A percentile compares a stretch with the other conserved stretches of the same genome.
Conservation (phyloP, 2,329 filamentous ascomycete genomes). For the Xylariaceae sp. region DNA sequence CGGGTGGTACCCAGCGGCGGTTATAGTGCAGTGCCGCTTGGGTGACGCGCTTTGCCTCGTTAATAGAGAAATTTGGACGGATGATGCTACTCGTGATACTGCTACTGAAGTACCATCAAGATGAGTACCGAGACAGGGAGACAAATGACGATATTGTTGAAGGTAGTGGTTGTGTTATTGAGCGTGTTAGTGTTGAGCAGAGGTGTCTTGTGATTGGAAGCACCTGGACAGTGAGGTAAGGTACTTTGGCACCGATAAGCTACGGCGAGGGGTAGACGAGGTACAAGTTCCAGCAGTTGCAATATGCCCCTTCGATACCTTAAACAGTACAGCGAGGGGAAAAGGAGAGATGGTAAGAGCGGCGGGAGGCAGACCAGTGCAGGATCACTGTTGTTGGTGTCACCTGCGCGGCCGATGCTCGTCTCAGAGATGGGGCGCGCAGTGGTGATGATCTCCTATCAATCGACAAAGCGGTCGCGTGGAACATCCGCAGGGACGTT, state of each 20-base stretch:
- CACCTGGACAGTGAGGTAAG: not conserved
- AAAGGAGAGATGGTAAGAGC: constrained; percentile 1
- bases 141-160: too few species aligned
- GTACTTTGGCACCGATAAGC: constrained; percentile 1
- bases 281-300: not conserved
- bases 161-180: too few species aligned
- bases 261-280: not conserved
- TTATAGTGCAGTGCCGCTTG: too few species aligned
- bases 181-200: too few species aligned
- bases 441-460: constrained; percentile 22
- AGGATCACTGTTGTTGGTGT: constrained; percentile 20
- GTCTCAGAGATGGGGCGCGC: constrained; percentile 2
- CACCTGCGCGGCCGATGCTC: too few species aligned
- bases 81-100: too few species aligned
- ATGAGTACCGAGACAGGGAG: too few species aligned
- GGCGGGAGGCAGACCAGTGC: constrained; percentile 12
- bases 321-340: not conserved
- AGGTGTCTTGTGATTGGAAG: too few species aligned
- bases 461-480: constrained; percentile 17
- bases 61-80: too few species aligned
- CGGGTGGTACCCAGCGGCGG: constrained; percentile 16
- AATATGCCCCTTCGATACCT: not conserved
- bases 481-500: constrained; percentile 16
- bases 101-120: too few species aligned
- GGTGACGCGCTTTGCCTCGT: too few species aligned